phyloP scores from a whole-genome alignment of 306 rosid genomes.

The Vigna radiata region DNA sequence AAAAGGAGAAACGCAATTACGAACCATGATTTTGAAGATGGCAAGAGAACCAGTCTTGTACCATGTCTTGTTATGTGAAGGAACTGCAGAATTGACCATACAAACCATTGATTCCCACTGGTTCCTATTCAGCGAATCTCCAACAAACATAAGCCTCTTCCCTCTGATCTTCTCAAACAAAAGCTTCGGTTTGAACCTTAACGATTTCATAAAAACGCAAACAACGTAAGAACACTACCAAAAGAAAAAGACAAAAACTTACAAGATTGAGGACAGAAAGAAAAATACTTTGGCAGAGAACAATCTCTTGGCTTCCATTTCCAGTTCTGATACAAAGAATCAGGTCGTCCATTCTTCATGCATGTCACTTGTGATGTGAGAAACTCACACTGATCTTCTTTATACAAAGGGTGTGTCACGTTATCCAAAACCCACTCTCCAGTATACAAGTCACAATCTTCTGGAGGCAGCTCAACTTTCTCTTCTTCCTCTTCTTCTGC shows the following conservation, averaged over 20 bases:
- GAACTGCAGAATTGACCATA: slow-evolving; percentile 74
- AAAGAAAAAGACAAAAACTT: not conserved
- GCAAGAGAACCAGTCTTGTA: slow-evolving; percentile 84
- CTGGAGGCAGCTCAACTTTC: slow-evolving; percentile 79
- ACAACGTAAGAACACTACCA: slow-evolving; percentile 11
- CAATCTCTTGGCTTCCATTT: slow-evolving; percentile 98
- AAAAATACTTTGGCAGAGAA: slow-evolving; percentile 76
- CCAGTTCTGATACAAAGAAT: slow-evolving; percentile 88
- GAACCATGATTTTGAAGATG: slow-evolving; percentile 80
- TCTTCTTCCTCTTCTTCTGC: slow-evolving; percentile 54
- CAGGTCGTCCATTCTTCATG: slow-evolving; percentile 88
- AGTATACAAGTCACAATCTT: slow-evolving; percentile 83
- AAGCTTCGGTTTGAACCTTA: slow-evolving; percentile 83
- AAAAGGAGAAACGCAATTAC: not conserved
- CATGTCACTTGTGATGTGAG: slow-evolving; percentile 94
- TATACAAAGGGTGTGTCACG: slow-evolving; percentile 77
- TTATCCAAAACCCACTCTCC: slow-evolving; percentile 95
- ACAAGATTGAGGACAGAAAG: not conserved
- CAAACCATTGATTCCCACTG: slow-evolving; percentile 99
- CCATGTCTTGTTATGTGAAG: slow-evolving; percentile 77
- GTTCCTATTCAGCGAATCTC: slow-evolving; percentile 94
- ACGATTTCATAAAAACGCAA: slow-evolving; percentile 26
- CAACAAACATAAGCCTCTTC: slow-evolving; percentile 97
- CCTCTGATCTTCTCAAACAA: slow-evolving; percentile 90
- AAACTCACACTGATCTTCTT: slow-evolving; percentile 92